Percentiles rank a stretch among this genome's conserved stretches.
Evolutionary conservation across 306 rosid species (phyloP).

Genomic region (Prinsepia uniflora): DNA sequence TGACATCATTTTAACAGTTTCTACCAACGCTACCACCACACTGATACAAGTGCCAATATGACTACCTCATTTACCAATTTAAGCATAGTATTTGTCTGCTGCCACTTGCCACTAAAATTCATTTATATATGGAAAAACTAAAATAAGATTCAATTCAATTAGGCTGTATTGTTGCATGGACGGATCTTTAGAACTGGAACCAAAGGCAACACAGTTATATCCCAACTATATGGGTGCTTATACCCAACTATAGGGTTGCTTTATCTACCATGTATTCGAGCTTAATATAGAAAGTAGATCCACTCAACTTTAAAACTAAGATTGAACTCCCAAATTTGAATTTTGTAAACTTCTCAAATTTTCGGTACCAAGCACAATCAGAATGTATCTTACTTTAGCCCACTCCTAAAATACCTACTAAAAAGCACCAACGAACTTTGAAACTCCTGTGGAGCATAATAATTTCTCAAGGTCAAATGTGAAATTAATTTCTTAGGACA

Average conservation of each 20-base stretch:
- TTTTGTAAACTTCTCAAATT: too few relatives aligned
- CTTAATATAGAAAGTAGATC: not conserved
- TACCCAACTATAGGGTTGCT: not conserved
- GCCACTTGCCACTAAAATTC: not conserved
- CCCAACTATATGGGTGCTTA: not conserved
- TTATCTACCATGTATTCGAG: not conserved
- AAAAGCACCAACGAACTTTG: too few relatives aligned
- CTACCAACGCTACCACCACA: not conserved
- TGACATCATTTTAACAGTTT: not conserved
- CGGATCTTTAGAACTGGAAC: not conserved
- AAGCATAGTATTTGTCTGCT: not conserved
- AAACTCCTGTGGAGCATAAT: too few relatives aligned
- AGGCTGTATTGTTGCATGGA: not conserved
- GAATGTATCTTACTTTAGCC: too few relatives aligned
- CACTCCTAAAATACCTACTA: too few relatives aligned
- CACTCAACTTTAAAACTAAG: not conserved
- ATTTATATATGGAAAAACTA: not conserved
- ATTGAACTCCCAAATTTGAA: too few relatives aligned
- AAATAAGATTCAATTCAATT: not conserved
- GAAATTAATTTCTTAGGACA: not conserved
- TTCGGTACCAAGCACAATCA: not conserved
- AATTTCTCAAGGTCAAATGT: too few relatives aligned
- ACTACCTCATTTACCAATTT: not conserved
- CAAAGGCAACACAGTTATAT: not conserved
- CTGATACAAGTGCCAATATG: not conserved